Base-by-base conservation (phyloP, 2,329 filamentous ascomycete genomes). In the Colletotrichum tamarilloi region DNA sequence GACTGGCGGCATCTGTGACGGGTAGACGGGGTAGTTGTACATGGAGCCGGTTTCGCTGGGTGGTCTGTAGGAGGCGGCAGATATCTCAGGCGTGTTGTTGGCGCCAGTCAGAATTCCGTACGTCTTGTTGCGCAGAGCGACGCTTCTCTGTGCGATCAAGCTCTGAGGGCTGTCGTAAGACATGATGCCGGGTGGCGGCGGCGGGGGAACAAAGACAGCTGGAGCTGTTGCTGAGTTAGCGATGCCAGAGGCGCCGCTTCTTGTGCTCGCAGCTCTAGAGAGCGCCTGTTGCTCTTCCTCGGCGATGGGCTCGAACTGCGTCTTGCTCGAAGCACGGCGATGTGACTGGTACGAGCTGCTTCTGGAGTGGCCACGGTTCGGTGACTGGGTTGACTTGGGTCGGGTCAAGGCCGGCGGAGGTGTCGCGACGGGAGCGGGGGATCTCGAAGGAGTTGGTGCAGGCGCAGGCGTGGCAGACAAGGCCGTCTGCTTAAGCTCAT, bases 401-500 rank as follows among this genome's bases (percentile, higher is more conserved):
- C 66, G 49, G 22, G 57, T 26, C 19, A 35, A 55, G 8, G 74
- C 76, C 24, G 80, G 81, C 6, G 76, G 68, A 1, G 80, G 77
- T 38, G 26, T 38, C n/a, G 32, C 46, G 56, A 79, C 78, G 2
- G 80, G 74, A 16, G 78, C 77, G 0, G 81, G 78, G 77, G 1
- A 81, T 30, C 28, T 69, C n/a, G 35, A 49, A 14, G 67, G 71
- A 24, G 32, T 80, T 11, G 85, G 81, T 7, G 82, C 81, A 4
- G 86, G 86, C 7, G 82, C 81, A 4, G 86, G 86, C 2, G 84
- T 79, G 12, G 86, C 89, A 60, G 84, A 87, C 42, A 86, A 82
- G 2, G 90, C 86, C 19, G 92, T 92, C 80, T 92, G 90, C 75
- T 92, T 87, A 38, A 95, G 85, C 74, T 91, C 90, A 12, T 89